phyloP scores from a whole-genome alignment of 148 eudicot species.

The Chenopodium suecicum region DNA sequence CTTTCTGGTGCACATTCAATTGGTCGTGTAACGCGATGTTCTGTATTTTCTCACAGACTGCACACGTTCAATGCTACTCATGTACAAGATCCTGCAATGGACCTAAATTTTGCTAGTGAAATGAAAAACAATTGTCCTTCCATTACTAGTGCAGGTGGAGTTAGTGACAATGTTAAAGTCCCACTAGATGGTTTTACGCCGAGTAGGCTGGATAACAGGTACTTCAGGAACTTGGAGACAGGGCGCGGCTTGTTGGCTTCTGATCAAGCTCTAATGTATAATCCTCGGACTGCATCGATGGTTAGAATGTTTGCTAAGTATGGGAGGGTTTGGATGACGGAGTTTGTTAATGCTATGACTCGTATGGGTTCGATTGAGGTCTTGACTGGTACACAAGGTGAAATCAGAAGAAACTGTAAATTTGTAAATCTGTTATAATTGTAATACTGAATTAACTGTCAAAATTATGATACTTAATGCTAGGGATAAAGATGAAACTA shows the following conservation, averaged over 20 bases:
- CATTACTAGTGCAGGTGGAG: not conserved
- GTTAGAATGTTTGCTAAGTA: slow-evolving; percentile 23
- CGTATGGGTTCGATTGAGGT: slow-evolving; percentile 36
- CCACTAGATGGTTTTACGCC: slow-evolving; percentile 32
- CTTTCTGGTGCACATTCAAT: slow-evolving; percentile 54
- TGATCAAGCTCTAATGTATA: slow-evolving; percentile 32
- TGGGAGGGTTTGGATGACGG: slow-evolving; percentile 20
- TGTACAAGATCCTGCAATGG: not conserved
- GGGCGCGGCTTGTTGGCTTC: slow-evolving; percentile 31
- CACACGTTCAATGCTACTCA: slow-evolving; percentile 23
- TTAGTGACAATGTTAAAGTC: slow-evolving; percentile 6
- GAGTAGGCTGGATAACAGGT: slow-evolving; percentile 32
- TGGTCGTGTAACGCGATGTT: slow-evolving; percentile 18
- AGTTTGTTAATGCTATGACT: slow-evolving; percentile 44
- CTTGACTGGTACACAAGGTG: slow-evolving; percentile 30
- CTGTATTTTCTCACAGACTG: slow-evolving; percentile 28
- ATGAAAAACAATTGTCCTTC: slow-evolving; percentile 28
- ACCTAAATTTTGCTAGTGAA: slow-evolving; percentile 3
- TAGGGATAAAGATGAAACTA: too few species aligned
- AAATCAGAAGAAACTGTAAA: slow-evolving; percentile 35
- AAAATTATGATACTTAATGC: not conserved
- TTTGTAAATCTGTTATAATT: slow-evolving; percentile 16
- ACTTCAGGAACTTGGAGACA: slow-evolving; percentile 25
- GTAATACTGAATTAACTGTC: not conserved
- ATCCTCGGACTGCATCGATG: slow-evolving; percentile 19